These are phyloP conservation scores for Fusarium algeriense DNA, from an alignment of 2,329 filamentous ascomycete genomes.

Conservation along the genomic window DNA sequence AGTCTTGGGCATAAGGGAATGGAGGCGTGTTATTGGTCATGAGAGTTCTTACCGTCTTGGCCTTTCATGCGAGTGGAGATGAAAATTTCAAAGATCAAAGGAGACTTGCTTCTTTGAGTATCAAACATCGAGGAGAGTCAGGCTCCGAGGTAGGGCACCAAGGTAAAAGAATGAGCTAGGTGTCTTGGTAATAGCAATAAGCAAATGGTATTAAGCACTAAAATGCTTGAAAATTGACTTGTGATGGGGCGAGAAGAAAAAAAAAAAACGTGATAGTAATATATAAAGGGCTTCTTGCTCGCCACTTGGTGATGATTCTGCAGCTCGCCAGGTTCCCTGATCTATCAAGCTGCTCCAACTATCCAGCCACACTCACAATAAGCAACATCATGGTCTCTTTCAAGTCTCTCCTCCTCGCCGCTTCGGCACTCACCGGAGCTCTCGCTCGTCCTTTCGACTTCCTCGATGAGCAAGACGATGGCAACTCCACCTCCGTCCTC, in stretches of 20 bases:
- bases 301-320: not conserved
- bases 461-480: constrained; percentile 17
- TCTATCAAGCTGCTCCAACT: not conserved
- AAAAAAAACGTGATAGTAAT: not conserved
- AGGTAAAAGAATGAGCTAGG: not conserved
- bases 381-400: constrained; percentile 11
- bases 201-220: not conserved
- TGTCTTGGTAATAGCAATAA: too few species aligned
- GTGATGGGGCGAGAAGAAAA: not conserved
- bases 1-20: not conserved
- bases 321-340: not conserved
- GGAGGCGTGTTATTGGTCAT: not conserved
- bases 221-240: not conserved
- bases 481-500: constrained; percentile 10
- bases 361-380: rapidly evolving
- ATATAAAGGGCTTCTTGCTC: not conserved
- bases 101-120: not conserved
- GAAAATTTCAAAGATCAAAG: not conserved
- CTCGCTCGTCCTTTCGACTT: constrained; percentile 25
- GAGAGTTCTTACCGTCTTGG: not conserved
- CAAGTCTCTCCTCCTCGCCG: constrained; percentile 16
- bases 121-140: not conserved
- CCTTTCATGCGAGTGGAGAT: not conserved
- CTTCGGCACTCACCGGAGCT: constrained; percentile 15
- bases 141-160: not conserved